Percentiles rank a stretch among this genome's conserved stretches.
These are phyloP conservation scores for Vicia faba DNA, from an alignment of 306 rosid species.

Conservation along the genomic window DNA sequence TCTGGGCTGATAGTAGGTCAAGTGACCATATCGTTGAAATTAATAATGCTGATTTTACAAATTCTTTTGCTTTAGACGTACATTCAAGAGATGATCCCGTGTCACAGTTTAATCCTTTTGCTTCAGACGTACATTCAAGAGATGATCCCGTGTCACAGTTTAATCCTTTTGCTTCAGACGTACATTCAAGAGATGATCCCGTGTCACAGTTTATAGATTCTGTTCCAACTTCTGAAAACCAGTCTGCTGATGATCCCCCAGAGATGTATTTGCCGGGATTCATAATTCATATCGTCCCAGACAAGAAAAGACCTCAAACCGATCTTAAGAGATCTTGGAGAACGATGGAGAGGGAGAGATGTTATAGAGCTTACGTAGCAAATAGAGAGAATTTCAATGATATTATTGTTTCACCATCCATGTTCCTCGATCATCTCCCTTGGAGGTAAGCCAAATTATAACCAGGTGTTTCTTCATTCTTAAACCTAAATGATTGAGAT, in stretches of 20 bases:
- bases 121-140: conserved; percentile 25
- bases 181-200: conserved; percentile 42
- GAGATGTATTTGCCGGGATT: conserved; percentile 89
- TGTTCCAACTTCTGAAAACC: conserved; percentile 56
- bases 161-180: neutral
- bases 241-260: conserved; percentile 52
- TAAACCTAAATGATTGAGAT: conserved; percentile 3
- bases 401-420: conserved; percentile 78
- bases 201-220: conserved; percentile 65
- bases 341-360: conserved; percentile 39
- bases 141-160: conserved; percentile 61
- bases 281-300: conserved; percentile 67
- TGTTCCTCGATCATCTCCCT: conserved; percentile 98
- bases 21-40: conserved; percentile 40
- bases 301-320: conserved; percentile 41
- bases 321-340: conserved; percentile 44
- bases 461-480: conserved; percentile 24
- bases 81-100: conserved; percentile 48
- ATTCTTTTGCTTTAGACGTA: neutral
- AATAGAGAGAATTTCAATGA: conserved; percentile 77
- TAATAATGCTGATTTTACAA: conserved; percentile 43
- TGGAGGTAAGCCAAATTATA: conserved; percentile 77
- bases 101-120: conserved; percentile 60
- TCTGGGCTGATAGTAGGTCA: conserved; percentile 45
- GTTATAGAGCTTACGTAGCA: conserved; percentile 71